Evolutionary conservation across 176 grass and related monocot genomes (phyloP).

Genomic region (Thalia dealbata): DNA sequence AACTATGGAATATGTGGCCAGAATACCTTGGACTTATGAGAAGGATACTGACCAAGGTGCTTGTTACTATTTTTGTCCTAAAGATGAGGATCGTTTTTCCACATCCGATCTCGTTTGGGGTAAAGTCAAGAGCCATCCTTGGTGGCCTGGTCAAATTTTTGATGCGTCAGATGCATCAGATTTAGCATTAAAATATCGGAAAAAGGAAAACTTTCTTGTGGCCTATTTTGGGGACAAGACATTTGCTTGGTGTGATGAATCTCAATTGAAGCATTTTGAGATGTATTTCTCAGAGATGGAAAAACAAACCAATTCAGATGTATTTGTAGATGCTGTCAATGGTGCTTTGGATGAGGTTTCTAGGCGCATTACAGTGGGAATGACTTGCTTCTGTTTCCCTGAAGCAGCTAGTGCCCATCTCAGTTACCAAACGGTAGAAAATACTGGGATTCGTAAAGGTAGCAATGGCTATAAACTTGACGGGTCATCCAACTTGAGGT

Average conservation of each 20-base stretch:
- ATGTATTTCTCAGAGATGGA: slow-evolving; percentile 75
- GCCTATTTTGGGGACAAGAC: slow-evolving; percentile 93
- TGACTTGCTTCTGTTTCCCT: slow-evolving; percentile 68
- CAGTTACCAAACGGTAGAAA: slow-evolving; percentile 60
- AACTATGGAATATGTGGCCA: not conserved
- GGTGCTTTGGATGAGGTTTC: slow-evolving; percentile 73
- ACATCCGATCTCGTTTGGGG: slow-evolving; percentile 89
- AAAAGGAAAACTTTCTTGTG: slow-evolving; percentile 55
- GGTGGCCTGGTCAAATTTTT: slow-evolving; percentile 98
- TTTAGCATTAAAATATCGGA: slow-evolving; percentile 70
- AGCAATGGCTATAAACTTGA: slow-evolving; percentile 53
- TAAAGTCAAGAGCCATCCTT: slow-evolving; percentile 97
- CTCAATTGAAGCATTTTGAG: slow-evolving; percentile 69
- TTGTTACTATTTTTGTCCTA: slow-evolving; percentile 43
- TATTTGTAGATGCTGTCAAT: slow-evolving; percentile 57
- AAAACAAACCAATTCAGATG: slow-evolving; percentile 72
- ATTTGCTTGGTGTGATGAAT: slow-evolving; percentile 97
- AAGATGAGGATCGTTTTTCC: slow-evolving; percentile 44
- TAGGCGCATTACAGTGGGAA: slow-evolving; percentile 57
- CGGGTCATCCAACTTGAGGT: slow-evolving; percentile 44
- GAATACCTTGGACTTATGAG: not conserved
- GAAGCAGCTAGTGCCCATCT: slow-evolving; percentile 41
- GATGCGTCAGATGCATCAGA: slow-evolving; percentile 71
- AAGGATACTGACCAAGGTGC: slow-evolving; percentile 15
- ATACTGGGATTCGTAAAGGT: slow-evolving; percentile 76